A percentile compares a stretch with the other conserved stretches of the same genome.
phyloP scores from a whole-genome alignment of 139 green algal genomes.

The Chloropicon primus region DNA sequence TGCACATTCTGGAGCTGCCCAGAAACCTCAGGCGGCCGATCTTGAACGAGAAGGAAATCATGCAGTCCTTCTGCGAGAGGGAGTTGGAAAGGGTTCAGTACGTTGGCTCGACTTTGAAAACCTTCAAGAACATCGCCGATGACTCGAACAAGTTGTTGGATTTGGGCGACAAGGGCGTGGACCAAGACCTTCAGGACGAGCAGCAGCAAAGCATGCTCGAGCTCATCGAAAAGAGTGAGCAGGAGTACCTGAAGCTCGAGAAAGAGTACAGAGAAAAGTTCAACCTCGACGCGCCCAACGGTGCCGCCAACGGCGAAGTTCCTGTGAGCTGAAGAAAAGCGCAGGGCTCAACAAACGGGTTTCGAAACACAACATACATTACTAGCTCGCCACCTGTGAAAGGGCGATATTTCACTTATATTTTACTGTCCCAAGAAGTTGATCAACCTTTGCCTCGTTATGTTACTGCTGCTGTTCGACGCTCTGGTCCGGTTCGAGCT shows the following conservation, averaged over 20 bases:
- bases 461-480: not conserved
- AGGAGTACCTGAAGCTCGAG: not conserved
- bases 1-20: slow-evolving; percentile 71
- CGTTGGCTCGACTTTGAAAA: not conserved
- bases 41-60: slow-evolving; percentile 43
- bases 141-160: not conserved
- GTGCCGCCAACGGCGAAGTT: not conserved
- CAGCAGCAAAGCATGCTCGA: not conserved
- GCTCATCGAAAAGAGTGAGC: not conserved
- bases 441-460: not conserved
- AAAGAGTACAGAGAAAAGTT: not conserved
- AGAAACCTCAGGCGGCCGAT: slow-evolving; percentile 53
- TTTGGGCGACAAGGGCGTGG: not conserved
- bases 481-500: not conserved
- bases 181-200: not conserved
- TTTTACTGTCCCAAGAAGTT: not conserved
- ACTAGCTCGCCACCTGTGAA: no score
- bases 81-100: slow-evolving; percentile 18
- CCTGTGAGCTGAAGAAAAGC: not conserved
- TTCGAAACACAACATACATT: no score
- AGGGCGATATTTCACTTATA: no score
- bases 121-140: not conserved
- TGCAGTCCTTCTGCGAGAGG: slow-evolving; percentile 40
- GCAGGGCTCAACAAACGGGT: not conserved
- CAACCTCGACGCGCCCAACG: not conserved